Conservation (phyloP, 1,284 basidiomycete species). For the Fomitiporia mediterranea region DNA sequence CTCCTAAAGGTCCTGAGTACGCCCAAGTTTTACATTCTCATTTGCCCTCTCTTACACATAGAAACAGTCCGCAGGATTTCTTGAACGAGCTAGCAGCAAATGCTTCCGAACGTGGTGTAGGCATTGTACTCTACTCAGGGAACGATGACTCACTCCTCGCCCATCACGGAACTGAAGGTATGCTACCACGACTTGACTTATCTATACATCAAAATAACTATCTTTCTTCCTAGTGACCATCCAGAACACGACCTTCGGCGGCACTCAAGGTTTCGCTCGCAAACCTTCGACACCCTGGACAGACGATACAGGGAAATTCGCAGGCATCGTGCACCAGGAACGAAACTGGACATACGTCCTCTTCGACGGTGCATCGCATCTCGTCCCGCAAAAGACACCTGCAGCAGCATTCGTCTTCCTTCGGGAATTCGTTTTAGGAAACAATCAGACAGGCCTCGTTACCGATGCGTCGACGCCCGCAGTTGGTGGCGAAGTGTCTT, state of each 20-base stretch:
- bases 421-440: slow-evolving; percentile 30
- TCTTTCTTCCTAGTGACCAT: slow-evolving; percentile 22
- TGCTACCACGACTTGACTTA: background rate
- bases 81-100: slow-evolving; percentile 29
- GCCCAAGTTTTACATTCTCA: background rate
- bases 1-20: slow-evolving; percentile 12
- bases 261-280: slow-evolving; percentile 22
- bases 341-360: slow-evolving; percentile 30
- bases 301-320: slow-evolving; percentile 26
- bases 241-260: slow-evolving; percentile 29
- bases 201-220: background rate
- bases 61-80: slow-evolving; percentile 29
- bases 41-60: background rate
- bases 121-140: slow-evolving; percentile 30
- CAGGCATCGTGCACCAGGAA: slow-evolving; percentile 32
- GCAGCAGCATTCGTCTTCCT: slow-evolving; percentile 27
- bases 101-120: slow-evolving; percentile 26
- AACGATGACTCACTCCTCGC: slow-evolving; percentile 30
- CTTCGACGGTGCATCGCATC: slow-evolving; percentile 29
- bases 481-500: slow-evolving; percentile 6
- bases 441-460: slow-evolving; percentile 28
- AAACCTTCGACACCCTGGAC: slow-evolving; percentile 25
- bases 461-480: slow-evolving; percentile 1
- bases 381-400: slow-evolving; percentile 28
- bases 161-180: slow-evolving; percentile 27